Conservation (phyloP, 2,329 filamentous ascomycete species). For the Fusarium ramigenum region DNA sequence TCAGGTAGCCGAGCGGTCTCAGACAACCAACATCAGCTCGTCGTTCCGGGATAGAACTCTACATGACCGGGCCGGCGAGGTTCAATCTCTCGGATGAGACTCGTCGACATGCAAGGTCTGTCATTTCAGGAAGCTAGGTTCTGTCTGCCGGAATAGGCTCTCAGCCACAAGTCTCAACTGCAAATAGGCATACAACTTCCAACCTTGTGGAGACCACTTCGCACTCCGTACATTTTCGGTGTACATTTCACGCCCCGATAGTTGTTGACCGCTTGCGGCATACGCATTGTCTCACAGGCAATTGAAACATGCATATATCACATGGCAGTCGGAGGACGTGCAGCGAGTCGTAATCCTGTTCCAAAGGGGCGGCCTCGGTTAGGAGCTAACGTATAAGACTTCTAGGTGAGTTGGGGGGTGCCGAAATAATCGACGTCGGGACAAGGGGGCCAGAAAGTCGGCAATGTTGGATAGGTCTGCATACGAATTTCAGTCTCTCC, state of each 20-base stretch:
- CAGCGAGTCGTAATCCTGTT: not conserved
- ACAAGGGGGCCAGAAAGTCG: not conserved
- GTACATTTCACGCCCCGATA: not conserved
- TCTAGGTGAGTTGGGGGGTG: not conserved
- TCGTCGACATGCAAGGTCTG: not conserved
- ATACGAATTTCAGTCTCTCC: not conserved
- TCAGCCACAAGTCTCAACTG: no score
- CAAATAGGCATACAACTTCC: not conserved
- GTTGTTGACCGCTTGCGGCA: not conserved
- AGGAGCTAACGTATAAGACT: not conserved
- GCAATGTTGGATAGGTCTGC: not conserved
- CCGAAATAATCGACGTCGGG: not conserved
- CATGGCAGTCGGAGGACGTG: not conserved
- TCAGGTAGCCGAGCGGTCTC: not conserved
- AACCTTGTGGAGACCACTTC: not conserved
- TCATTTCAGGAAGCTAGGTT: not conserved
- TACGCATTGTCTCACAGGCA: not conserved
- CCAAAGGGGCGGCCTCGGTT: not conserved
- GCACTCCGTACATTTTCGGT: not conserved
- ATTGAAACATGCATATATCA: not conserved
- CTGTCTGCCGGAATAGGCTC: no score
- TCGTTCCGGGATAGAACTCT: not conserved
- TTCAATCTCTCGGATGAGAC: not conserved
- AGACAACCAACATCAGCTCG: not conserved
- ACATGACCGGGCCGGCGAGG: not conserved